A percentile compares a stretch with the other conserved stretches of the same genome.
Conservation (phyloP, 2,329 filamentous ascomycete species). For the Ophiostoma perfectum region DNA sequence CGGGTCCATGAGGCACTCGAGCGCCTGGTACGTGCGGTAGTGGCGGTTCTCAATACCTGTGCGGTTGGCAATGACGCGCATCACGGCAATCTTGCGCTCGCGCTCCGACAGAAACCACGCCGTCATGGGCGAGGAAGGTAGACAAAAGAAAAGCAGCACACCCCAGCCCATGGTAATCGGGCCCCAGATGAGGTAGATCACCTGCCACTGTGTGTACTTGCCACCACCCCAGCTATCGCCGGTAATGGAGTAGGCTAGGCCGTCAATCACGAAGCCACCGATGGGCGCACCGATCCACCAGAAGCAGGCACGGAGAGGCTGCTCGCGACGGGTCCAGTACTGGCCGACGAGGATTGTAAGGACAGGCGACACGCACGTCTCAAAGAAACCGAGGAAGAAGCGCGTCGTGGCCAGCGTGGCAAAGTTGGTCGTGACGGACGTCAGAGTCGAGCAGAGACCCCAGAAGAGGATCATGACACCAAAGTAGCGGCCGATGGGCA, state of each 20-base stretch:
- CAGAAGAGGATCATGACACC: slow-evolving; percentile 39
- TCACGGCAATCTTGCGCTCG: slow-evolving; percentile 32
- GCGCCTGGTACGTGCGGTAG: slow-evolving; percentile 31
- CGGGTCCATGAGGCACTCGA: slow-evolving; percentile 33
- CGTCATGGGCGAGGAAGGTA: slow-evolving; percentile 43
- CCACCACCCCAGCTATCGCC: slow-evolving; percentile 17
- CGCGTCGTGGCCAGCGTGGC: slow-evolving; percentile 19
- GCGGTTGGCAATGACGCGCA: slow-evolving; percentile 33
- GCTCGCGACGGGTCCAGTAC: slow-evolving; percentile 24
- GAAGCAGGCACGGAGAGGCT: slow-evolving; percentile 22
- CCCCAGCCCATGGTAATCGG: slow-evolving; percentile 32
- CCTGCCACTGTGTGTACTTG: slow-evolving; percentile 25
- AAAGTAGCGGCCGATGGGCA: slow-evolving; percentile 40
- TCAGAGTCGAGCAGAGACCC: slow-evolving; percentile 12
- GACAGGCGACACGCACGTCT: slow-evolving; percentile 23
- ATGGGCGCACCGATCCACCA: slow-evolving; percentile 23
- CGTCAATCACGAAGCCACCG: slow-evolving; percentile 21
- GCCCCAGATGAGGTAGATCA: slow-evolving; percentile 34
- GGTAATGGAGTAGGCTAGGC: slow-evolving; percentile 21
- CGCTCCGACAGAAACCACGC: slow-evolving; percentile 27
- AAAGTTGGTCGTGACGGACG: slow-evolving; percentile 15
- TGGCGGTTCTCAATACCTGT: slow-evolving; percentile 35
- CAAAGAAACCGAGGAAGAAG: slow-evolving; percentile 24
- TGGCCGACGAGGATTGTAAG: slow-evolving; percentile 21
- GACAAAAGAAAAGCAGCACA: slow-evolving; percentile 30